Percentiles rank a stretch among this genome's conserved stretches.
These are phyloP conservation scores for Yamadazyma blattariae DNA, from an alignment of 1,139 yeast species.

Conservation along the genomic window DNA sequence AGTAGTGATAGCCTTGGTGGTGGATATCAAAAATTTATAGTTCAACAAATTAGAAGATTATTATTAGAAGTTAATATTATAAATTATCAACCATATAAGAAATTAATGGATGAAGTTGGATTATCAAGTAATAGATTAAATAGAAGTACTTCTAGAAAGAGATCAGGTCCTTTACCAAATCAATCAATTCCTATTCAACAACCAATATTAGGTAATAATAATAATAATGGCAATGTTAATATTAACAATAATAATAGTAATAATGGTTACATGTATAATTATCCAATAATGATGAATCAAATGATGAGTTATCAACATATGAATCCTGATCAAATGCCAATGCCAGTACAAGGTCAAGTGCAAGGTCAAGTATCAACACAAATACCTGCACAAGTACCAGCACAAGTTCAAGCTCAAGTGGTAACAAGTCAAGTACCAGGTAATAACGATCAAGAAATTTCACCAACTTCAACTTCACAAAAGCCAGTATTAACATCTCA, in stretches of 20 bases:
- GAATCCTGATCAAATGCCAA: not conserved
- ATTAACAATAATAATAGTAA: not conserved
- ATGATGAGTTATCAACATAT: not conserved
- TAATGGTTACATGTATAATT: not conserved
- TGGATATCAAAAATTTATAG: conserved; percentile 57
- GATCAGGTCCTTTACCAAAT: conserved; percentile 1
- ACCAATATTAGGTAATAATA: not conserved
- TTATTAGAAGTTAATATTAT: conserved; percentile 55
- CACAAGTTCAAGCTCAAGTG: not conserved
- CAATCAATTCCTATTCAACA: not conserved
- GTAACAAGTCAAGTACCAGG: not conserved
- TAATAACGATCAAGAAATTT: not conserved
- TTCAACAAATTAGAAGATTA: conserved; percentile 58
- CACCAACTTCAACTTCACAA: too few relatives aligned
- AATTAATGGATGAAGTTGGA: conserved; percentile 92
- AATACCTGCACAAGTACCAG: not conserved
- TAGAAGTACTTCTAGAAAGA: conserved; percentile 18
- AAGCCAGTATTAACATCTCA: not conserved
- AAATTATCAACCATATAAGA: conserved; percentile 72
- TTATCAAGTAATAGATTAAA: conserved; percentile 41
- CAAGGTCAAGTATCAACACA: too few relatives aligned
- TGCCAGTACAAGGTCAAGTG: too few relatives aligned
- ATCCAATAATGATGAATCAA: not conserved
- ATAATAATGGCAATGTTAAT: not conserved
- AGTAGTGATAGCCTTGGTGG: conserved; percentile 18